Conservation (phyloP, 2,329 filamentous ascomycete species). For the Aspergillus tanneri region DNA sequence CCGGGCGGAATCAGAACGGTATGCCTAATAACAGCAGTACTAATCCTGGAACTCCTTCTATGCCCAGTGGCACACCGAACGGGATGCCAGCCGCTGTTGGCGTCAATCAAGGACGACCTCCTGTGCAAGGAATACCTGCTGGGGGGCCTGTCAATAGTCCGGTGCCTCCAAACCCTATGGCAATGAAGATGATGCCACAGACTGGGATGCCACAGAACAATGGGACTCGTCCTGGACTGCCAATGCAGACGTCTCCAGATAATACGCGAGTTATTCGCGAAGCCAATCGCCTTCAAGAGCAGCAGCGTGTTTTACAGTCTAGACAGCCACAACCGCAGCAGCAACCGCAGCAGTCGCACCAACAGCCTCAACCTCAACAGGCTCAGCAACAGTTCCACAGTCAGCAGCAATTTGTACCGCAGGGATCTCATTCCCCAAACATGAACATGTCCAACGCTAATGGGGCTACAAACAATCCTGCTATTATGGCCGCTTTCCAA, state of each 20-base stretch:
- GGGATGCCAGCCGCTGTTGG: conserved; percentile 41
- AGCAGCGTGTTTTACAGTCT: conserved; percentile 62
- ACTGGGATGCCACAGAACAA: conserved; percentile 57
- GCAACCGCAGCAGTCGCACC: conserved; percentile 8
- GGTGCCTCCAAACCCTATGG: conserved; percentile 56
- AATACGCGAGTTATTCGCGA: conserved; percentile 50
- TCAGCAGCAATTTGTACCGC: conserved; percentile 42
- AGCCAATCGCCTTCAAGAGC: conserved; percentile 49
- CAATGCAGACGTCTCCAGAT: conserved; percentile 57
- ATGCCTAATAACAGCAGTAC: conserved; percentile 41
- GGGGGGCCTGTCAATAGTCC: conserved; percentile 48
- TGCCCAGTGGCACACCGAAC: conserved; percentile 41
- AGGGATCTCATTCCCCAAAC: conserved; percentile 47
- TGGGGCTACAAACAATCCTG: conserved; percentile 41
- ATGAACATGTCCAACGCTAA: conserved; percentile 45
- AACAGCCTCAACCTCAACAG: conserved; percentile 33
- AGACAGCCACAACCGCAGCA: conserved; percentile 34
- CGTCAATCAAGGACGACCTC: conserved; percentile 40
- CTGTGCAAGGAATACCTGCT: conserved; percentile 44
- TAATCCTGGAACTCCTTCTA: conserved; percentile 31
- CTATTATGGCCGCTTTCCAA: conserved; percentile 48
- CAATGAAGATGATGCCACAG: conserved; percentile 56
- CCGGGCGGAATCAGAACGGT: conserved; percentile 42
- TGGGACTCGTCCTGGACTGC: conserved; percentile 38
- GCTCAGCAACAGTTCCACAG: conserved; percentile 36